Evolutionary conservation across 495 filamentous ascomycete genomes (phyloP), one percentile per base, ranked within the genome.

Genomic region (Cetradonia linearis): DNA sequence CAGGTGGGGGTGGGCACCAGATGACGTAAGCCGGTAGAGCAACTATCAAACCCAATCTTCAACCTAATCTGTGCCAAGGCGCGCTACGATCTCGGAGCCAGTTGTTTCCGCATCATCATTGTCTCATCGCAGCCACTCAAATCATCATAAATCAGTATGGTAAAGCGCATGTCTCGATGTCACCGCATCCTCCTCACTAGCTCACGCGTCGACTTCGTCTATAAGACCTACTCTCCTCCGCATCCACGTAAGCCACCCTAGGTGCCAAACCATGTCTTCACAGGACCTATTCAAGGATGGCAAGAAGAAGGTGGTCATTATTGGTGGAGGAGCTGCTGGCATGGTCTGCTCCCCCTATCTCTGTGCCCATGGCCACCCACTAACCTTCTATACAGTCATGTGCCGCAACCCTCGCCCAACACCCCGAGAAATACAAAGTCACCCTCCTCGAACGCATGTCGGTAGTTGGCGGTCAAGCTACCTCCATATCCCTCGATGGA

Each of bases 381-480:
- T 64, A 46, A 67, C 37, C 20, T 55, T 37, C 63, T 47, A 20
- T 34, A 48, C 18, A 66, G 88, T 86, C 88, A 20, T 89, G 88
- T 66, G 87, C 88, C 10, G 76, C 83, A 23, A 85, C 86, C 16
- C 76, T 94, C 4, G 81, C 87, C 20, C 76, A 88, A 55, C 86
- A 91, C 64, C 85, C 84, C 0, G 80, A 87, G 38, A 81, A 80
- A 56, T 92, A 90, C 69, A 76, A 85, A 38, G 79, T 92, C 31
- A 90, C 87, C 0, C 67, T 92, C 30, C 79, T 94, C 56, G 87
- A 92, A 59, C 78, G 76, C 1, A 78, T 79, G 33, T 71, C 77
- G 38, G 81, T 88, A 55, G 81, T 82, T 56, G 89, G 89, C n/a
- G 88, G 89, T 0, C 88, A 94, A 68, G 88, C 88, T 1, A 88